Percentiles rank a stretch among this genome's conserved stretches.
Conservation (phyloP, 192 early-diverging fungal genomes). For the Coemansia sp. region DNA sequence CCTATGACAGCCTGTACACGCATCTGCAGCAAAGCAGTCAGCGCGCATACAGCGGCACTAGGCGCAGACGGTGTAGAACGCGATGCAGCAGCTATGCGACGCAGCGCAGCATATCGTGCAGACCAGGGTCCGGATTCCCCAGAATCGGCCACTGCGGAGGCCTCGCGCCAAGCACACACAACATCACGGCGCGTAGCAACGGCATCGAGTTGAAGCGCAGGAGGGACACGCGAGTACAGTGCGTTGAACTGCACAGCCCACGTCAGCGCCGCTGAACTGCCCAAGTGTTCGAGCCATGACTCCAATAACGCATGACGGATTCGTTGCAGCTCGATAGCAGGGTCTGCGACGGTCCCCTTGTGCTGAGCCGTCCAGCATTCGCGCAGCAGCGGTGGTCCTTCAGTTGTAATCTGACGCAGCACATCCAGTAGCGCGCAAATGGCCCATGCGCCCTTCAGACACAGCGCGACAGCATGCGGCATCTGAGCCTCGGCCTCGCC, state of each 20-base stretch:
- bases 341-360: not conserved
- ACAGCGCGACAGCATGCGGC: constrained; percentile 14
- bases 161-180: constrained; percentile 26
- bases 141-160: not conserved
- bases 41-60: constrained; percentile 16
- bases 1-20: constrained; percentile 41
- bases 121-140: constrained; percentile 1
- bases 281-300: constrained; percentile 34
- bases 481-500: not conserved
- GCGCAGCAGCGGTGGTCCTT: constrained; percentile 16
- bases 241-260: constrained; percentile 29
- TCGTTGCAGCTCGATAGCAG: constrained; percentile 12
- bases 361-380: constrained; percentile 22
- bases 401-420: not conserved
- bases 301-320: constrained; percentile 10
- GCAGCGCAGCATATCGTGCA: constrained; percentile 28
- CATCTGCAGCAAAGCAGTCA: constrained; percentile 18
- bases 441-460: constrained; percentile 40
- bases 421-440: constrained; percentile 14
- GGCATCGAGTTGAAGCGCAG: constrained; percentile 7
- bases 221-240: constrained; percentile 29
- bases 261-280: constrained; percentile 9
- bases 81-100: constrained; percentile 16
- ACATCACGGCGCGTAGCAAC: constrained; percentile 35
- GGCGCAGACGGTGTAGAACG: not conserved